These are phyloP conservation scores for Mortierella polycephala DNA, from an alignment of 371 early-diverging fungal species.

Conservation along the genomic window DNA sequence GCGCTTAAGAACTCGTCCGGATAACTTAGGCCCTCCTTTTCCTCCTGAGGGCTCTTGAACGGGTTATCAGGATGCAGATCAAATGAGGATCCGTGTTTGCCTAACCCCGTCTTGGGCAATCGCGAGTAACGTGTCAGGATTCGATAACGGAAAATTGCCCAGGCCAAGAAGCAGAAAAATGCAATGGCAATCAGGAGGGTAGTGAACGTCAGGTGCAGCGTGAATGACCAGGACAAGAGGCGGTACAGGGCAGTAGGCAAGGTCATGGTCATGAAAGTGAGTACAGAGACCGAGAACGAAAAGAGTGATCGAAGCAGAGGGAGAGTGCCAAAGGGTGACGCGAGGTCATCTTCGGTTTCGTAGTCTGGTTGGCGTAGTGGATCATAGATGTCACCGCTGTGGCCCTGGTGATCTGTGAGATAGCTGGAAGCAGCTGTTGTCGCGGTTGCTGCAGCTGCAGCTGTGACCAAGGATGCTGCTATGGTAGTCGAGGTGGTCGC, in stretches of 20 bases:
- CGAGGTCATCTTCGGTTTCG: conserved; percentile 2
- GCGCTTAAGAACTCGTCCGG: conserved; percentile 88
- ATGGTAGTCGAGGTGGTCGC: background rate
- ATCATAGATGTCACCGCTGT: background rate
- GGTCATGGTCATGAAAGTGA: conserved; percentile 67
- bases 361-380: background rate
- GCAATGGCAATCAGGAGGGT: conserved; percentile 61
- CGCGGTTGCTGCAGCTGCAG: conserved; percentile 13
- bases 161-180: conserved; percentile 56
- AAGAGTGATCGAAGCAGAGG: conserved; percentile 53
- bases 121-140: conserved; percentile 85
- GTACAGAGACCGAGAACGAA: conserved; percentile 59
- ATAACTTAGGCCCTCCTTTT: conserved; percentile 60
- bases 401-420: background rate
- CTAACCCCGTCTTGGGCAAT: conserved; percentile 60
- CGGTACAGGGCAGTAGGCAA: conserved; percentile 68
- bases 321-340: conserved; percentile 12
- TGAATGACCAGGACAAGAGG: conserved; percentile 75
- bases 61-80: conserved; percentile 85
- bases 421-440: background rate
- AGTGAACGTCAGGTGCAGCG: conserved; percentile 73
- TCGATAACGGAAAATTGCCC: conserved; percentile 75
- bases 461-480: conserved; percentile 7
- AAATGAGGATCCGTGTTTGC: conserved; percentile 68
- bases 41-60: conserved; percentile 66